Conservation (phyloP, 2,329 filamentous ascomycete genomes). For the Stagonosporopsis rhizophila region DNA sequence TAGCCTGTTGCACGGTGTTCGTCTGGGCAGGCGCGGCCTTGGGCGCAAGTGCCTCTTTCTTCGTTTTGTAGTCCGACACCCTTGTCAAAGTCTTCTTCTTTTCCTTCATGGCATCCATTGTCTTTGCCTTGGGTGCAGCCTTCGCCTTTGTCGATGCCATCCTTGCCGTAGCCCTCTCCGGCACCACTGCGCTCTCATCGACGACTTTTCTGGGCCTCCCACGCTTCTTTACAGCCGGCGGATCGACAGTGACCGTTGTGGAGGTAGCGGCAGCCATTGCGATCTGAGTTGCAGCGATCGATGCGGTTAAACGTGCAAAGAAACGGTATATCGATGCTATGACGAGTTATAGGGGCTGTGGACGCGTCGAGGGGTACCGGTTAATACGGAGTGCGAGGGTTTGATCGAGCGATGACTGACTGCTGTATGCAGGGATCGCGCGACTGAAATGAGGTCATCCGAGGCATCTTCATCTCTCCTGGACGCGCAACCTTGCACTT, state of each 20-base stretch:
- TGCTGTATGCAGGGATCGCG: conserved; percentile 13
- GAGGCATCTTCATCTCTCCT: conserved; percentile 6
- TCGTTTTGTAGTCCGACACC: conserved; percentile 17
- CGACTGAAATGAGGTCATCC: conserved; percentile 16
- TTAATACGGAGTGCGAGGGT: conserved; percentile 21
- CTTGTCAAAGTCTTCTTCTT: conserved; percentile 24
- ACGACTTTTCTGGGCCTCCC: conserved; percentile 44
- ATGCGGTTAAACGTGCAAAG: neutral
- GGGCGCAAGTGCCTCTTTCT: conserved; percentile 22
- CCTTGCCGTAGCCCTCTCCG: conserved; percentile 29
- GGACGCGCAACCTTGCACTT: conserved; percentile 9
- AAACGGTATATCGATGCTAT: conserved; percentile 3
- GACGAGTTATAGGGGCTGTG: conserved; percentile 22
- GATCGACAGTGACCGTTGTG: conserved; percentile 19
- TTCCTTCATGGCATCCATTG: conserved; percentile 18
- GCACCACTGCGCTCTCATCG: conserved; percentile 25
- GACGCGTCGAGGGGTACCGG: conserved; percentile 27
- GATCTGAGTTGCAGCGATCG: neutral
- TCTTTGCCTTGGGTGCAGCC: conserved; percentile 22
- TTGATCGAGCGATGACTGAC: conserved; percentile 17
- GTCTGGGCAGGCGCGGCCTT: conserved; percentile 20
- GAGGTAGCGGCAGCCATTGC: conserved; percentile 20
- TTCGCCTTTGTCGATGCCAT: conserved; percentile 34
- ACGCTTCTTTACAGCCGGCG: conserved; percentile 37
- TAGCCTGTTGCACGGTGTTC: conserved; percentile 21